Evolutionary conservation across 495 filamentous ascomycete genomes (phyloP), one percentile per base, ranked within the genome.

Genomic region (Trichoderma parareesei): DNA sequence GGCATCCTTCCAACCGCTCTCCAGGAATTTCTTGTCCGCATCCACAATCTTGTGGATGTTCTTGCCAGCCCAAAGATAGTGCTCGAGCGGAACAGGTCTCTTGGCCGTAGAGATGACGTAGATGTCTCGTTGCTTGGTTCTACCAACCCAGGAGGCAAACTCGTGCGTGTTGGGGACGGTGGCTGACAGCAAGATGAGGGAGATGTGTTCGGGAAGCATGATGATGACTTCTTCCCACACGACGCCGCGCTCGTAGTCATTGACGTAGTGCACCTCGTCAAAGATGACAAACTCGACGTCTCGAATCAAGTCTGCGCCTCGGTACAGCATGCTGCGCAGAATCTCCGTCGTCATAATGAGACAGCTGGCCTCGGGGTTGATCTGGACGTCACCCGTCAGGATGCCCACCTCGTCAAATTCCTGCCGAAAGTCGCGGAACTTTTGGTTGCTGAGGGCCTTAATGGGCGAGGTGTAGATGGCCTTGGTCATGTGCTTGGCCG

Each of bases 141-240:
- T 85, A 43, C 94, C 94, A 43, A 98, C 95, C 94, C 94, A 98
- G 6, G 91, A 97, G 20, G 94, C 95, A 71, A 98, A 98, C 73
- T 98, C 94, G 67, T 96, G 83, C 2, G 94, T 97, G 74, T 98
- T 98, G 10, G 94, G 94, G 4, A 98, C 95, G 5, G 94, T 98
- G 0, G 94, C 94, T 6, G 95, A 98, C 2, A 98, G 84, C 11
- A 97, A 80, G 67, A 98, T 98, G 44, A 98, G 78, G 3, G 95
- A 94, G 57, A 98, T 91, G 77, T 98, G 94, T 70, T 93, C 92
- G 4, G 94, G 94, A 60, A 98, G 85, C 95, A 98, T 98, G 71
- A 98, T 98, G 71, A 98, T 98, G 66, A 98, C 94, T 74, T 98
- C 94, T 76, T 98, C 94, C 94, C 94, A 98, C 8, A 98, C 94